phyloP scores from a whole-genome alignment of 306 rosid species.

The Castanopsis chinensis region DNA sequence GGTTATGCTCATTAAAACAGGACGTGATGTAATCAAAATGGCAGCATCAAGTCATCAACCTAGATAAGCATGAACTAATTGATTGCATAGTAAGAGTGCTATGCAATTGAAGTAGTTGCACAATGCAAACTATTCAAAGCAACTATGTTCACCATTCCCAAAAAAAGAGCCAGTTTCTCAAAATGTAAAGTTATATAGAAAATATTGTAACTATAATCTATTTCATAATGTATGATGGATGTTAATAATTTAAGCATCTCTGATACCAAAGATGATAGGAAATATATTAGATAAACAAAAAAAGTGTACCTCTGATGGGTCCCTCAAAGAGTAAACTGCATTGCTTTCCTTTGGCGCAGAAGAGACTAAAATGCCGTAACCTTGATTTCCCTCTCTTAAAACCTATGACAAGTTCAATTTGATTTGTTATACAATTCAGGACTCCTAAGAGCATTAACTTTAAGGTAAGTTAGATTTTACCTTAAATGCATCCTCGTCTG shows the following conservation, averaged over 20 bases:
- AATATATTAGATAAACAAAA: background rate
- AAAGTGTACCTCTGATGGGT: conserved; percentile 76
- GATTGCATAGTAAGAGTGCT: too few relatives aligned
- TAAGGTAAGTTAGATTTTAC: conserved; percentile 30
- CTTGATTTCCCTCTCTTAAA: conserved; percentile 62
- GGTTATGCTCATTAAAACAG: too few relatives aligned
- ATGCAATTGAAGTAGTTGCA: too few relatives aligned
- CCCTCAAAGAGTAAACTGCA: conserved; percentile 79
- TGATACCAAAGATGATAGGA: background rate
- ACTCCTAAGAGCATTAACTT: background rate
- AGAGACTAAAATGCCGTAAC: conserved; percentile 87
- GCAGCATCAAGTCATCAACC: too few relatives aligned
- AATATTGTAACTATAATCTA: too few relatives aligned
- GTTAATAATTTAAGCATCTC: background rate
- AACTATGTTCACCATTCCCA: background rate
- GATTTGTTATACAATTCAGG: background rate
- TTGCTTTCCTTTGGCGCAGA: conserved; percentile 77
- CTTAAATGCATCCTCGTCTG: conserved; percentile 97
- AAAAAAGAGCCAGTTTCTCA: background rate
- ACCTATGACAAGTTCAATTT: conserved; percentile 47
- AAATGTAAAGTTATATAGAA: too few relatives aligned
- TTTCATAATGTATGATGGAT: too few relatives aligned
- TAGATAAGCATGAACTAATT: too few relatives aligned
- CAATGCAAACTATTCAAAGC: background rate
- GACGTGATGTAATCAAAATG: background rate